Percentiles rank a stretch among this genome's conserved stretches.
phyloP scores from a whole-genome alignment of 257 asterid genomes.

The Mentha longifolia region DNA sequence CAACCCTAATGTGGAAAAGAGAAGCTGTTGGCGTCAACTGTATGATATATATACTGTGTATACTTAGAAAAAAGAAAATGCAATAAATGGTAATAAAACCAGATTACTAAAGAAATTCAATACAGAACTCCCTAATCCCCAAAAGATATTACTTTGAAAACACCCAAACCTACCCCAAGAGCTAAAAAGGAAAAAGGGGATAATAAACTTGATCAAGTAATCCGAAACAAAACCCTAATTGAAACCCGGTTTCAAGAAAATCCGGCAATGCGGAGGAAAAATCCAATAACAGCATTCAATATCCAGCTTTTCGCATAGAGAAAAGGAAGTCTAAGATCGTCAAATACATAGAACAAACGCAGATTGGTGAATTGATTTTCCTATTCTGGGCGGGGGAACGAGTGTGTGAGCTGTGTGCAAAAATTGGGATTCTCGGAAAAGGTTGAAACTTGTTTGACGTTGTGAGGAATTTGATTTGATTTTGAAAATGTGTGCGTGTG shows the following conservation, averaged over 20 bases:
- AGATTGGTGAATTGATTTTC: constrained; percentile 8
- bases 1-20: constrained; percentile 38
- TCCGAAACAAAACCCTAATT: constrained; percentile 49
- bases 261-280: constrained; percentile 39
- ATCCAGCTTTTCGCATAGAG: background rate
- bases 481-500: constrained; percentile 31
- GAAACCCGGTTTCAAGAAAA: constrained; percentile 24
- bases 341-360: constrained; percentile 25
- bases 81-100: constrained; percentile 17
- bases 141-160: background rate
- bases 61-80: constrained; percentile 7
- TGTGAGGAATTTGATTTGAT: constrained; percentile 47
- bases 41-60: constrained; percentile 12
- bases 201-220: constrained; percentile 42
- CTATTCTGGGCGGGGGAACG: constrained; percentile 26
- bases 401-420: constrained; percentile 37
- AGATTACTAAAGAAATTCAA: constrained; percentile 5
- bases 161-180: constrained; percentile 29
- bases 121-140: constrained; percentile 23
- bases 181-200: background rate
- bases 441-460: constrained; percentile 49
- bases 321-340: constrained; percentile 38
- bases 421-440: constrained; percentile 27
- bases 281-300: constrained; percentile 34
- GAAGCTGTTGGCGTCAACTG: constrained; percentile 17